Evolutionary conservation across 2,329 filamentous ascomycete genomes (phyloP).

Genomic region (Xylariaceae sp.): DNA sequence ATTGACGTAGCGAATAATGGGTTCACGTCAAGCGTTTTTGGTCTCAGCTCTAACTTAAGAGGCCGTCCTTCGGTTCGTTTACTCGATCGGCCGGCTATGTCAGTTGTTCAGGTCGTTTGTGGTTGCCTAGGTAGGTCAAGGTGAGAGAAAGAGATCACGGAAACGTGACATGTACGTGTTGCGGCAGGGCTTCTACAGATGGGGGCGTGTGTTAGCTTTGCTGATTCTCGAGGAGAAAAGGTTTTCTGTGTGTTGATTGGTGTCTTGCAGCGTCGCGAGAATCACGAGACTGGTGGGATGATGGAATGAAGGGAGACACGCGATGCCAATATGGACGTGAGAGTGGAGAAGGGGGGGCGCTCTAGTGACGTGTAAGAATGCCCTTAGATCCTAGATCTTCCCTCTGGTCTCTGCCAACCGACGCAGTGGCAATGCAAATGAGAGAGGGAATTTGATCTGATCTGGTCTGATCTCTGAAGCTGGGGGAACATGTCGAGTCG

Average conservation of each 20-base stretch:
- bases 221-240: constrained; percentile 8
- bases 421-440: constrained; percentile 9
- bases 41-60: background rate
- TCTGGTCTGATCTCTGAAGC: background rate
- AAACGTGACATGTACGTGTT: constrained; percentile 8
- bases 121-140: background rate
- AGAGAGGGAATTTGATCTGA: background rate
- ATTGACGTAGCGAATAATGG: constrained; percentile 3
- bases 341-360: constrained; percentile 20
- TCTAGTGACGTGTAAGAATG: constrained; percentile 27
- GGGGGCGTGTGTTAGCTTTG: constrained; percentile 23
- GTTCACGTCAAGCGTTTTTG: constrained; percentile 4
- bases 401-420: constrained; percentile 17
- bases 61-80: constrained; percentile 1
- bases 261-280: constrained; percentile 17
- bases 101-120: constrained; percentile 4
- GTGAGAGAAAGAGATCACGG: background rate
- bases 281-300: constrained; percentile 20
- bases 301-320: constrained; percentile 33
- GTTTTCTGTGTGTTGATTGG: constrained; percentile 22
- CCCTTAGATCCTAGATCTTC: constrained; percentile 15
- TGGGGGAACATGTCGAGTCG: background rate
- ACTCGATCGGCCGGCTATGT: background rate
- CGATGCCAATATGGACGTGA: constrained; percentile 21
- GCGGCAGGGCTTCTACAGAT: constrained; percentile 10